Evolutionary conservation across 345 rosid genomes (phyloP), one percentile per base, ranked within the genome.

Genomic region (Salix caprea): DNA sequence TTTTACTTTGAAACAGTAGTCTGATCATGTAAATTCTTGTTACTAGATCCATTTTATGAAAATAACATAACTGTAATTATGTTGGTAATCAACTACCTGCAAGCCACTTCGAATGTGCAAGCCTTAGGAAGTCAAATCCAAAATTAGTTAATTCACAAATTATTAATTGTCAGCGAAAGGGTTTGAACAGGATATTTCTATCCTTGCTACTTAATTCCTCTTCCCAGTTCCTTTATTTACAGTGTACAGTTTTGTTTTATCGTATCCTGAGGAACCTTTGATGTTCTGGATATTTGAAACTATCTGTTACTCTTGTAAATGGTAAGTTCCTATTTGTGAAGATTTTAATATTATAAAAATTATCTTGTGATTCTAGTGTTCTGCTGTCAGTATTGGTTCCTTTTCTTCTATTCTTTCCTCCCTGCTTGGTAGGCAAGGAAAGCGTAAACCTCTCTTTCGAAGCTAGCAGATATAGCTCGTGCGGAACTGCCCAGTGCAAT

Each of bases 401-500:
- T 62, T 6, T 65, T 66, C 70, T 13, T 39, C 42, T 70, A 10
- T 48, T 67, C 5, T 98, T n/a, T n/a, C n/a, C n/a, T n/a, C n/a
- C n/a, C n/a, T n/a, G n/a, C n/a, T n/a, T n/a, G n/a, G n/a, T n/a
- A n/a, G n/a, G n/a, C n/a, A n/a, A n/a, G n/a, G n/a, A n/a, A n/a
- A n/a, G n/a, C n/a, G n/a, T n/a, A n/a, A n/a, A n/a, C n/a, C n/a
- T n/a, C n/a, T 73, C 91, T 94, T 65, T 80, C 98, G 19, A 96
- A 92, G 87, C 83, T 96, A 71, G 98, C 98, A 6, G 97, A 92
- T 81, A 84, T 91, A n/a, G 97, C 98, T 69, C 89, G 96, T 24
- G 91, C 90, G 83, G 98, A 96, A 82, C 93, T 94, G 52, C 99
- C 97, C 4, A 84, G 94, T 83, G 94, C 98, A 24, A 91, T 96